Base-by-base conservation (phyloP, 805 yeast genomes). In the Yamadazyma tumulicola region DNA sequence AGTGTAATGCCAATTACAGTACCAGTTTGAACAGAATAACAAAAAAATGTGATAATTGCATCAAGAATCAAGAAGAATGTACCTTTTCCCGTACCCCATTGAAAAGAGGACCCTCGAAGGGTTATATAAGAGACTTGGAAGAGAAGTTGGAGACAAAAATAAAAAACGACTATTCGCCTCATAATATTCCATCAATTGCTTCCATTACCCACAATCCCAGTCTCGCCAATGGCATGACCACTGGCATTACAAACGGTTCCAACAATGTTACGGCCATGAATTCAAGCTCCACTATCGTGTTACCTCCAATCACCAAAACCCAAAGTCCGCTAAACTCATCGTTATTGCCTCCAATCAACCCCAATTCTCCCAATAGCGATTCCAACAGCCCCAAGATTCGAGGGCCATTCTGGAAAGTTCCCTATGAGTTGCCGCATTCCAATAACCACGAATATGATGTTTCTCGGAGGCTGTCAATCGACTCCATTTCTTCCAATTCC, bases 31-130 rank as follows among this genome's bases (percentile, higher is more conserved):
- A 61, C 46, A 59, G 62, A 7, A 70, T 78, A n/a, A 60, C 70
- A 23, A 69, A 68, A 39, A 54, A 67, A 1, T 84, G 94, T 54
- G 59, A 79, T 10, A 79, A 75, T 43, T 84, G 94, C 55, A 51
- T 59, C 11, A 78, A 76, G 50, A 76, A 69, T 47, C 69, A 68
- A 30, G 87, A 81, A 30, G 52, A 49, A 2, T 84, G 94, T 54
- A 67, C 81, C 2, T 84, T 82, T 52, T 79, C 80, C 15, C 64
- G 91, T 32, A 69, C 79, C 2, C 94, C 89, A 0, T 54, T 84
- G 52, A 84, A 84, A 47, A 61, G 94, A 46, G 94, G 94, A 0
- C 94, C 94, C 0, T 70, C 82, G 1, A 84, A 82, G 49, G 91
- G 91, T 1, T 80, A 75, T 44, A 64, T 68, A n/a, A 58, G 70